Evolutionary conservation across 148 eudicot species (phyloP).

Genomic region (Rhododendron henanense): DNA sequence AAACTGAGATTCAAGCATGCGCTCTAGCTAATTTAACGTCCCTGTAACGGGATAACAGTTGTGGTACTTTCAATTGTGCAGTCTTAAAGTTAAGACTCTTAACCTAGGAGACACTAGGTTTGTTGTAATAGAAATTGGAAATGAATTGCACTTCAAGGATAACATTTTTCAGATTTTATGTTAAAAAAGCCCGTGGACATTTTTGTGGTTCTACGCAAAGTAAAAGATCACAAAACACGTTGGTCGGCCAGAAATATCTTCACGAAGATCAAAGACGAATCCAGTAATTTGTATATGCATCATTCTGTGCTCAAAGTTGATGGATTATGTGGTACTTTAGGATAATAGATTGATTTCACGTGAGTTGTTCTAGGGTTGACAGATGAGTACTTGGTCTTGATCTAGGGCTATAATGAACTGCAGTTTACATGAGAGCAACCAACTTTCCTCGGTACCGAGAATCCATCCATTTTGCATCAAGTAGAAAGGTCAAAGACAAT

Average conservation of each 20-base stretch:
- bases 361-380: background rate
- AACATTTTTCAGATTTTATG: background rate
- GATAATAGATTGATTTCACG: background rate
- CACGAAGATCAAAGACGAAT: background rate
- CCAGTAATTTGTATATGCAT: background rate
- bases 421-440: background rate
- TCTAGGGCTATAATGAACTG: background rate
- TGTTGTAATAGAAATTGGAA: background rate
- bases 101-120: no score
- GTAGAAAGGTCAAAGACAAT: background rate
- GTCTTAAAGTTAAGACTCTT: no score
- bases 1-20: background rate
- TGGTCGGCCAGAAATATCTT: background rate
- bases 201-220: background rate
- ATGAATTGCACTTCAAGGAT: background rate
- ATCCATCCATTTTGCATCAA: background rate
- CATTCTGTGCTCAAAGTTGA: background rate
- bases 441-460: background rate
- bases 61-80: no score
- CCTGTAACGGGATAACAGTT: background rate
- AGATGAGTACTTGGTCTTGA: background rate
- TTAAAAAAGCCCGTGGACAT: background rate
- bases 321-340: background rate
- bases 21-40: background rate
- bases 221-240: background rate